These are phyloP conservation scores for Tylopilus subfusipes DNA, from an alignment of 768 basidiomycete genomes.

Conservation along the genomic window DNA sequence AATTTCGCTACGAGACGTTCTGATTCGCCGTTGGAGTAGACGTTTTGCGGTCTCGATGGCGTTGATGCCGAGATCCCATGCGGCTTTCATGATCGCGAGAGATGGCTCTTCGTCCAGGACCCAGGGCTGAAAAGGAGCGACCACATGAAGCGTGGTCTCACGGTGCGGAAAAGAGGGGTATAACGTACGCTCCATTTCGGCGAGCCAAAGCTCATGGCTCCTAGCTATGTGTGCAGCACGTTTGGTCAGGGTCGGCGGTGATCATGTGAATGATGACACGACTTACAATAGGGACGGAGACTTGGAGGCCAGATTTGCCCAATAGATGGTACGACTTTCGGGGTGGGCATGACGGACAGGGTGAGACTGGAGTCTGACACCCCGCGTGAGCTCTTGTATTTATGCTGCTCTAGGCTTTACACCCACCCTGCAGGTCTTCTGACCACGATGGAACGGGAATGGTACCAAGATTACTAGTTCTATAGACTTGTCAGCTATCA, in stretches of 20 bases:
- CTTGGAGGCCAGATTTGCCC: conserved; percentile 25
- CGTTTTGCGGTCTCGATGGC: conserved; percentile 40
- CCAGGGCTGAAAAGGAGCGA: conserved; percentile 16
- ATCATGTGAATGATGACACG: background rate
- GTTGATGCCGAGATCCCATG: conserved; percentile 40
- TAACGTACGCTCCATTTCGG: conserved; percentile 25
- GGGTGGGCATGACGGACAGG: conserved; percentile 1
- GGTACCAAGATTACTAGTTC: background rate
- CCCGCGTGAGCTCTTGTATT: background rate
- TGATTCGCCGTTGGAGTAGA: conserved; percentile 36
- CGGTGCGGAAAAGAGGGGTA: background rate
- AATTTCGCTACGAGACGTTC: conserved; percentile 38
- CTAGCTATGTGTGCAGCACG: conserved; percentile 16
- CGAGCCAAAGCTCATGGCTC: conserved; percentile 28
- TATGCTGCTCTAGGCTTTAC: background rate
- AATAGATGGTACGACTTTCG: conserved; percentile 22
- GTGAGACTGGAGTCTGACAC: background rate
- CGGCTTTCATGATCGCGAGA: conserved; percentile 35
- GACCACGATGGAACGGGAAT: background rate
- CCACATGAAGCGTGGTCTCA: background rate
- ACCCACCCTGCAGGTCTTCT: background rate
- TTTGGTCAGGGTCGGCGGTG: background rate
- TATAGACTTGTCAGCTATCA: background rate
- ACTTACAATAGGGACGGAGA: conserved; percentile 34
- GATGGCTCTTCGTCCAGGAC: conserved; percentile 29